A percentile compares a stretch with the other conserved stretches of the same genome.
Evolutionary conservation across 805 yeast genomes (phyloP).

Genomic region (Candida fluviatilis): DNA sequence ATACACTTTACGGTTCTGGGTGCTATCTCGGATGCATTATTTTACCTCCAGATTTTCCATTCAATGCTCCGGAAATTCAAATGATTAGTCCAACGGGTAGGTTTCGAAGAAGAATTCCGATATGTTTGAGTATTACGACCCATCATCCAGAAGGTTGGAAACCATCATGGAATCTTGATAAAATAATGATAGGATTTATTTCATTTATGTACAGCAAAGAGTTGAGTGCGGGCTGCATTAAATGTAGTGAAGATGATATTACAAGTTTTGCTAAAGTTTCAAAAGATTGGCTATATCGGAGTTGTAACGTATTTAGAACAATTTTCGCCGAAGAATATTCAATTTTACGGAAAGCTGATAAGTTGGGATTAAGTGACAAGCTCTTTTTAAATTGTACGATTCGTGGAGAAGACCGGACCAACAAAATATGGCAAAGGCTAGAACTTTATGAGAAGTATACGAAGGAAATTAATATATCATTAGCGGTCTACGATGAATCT

Average conservation of each 20-base stretch:
- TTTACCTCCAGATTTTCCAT: constrained; percentile 13
- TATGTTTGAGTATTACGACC: constrained; percentile 12
- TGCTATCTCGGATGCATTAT: constrained; percentile 13
- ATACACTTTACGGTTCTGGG: constrained; percentile 12
- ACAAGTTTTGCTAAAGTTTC: constrained; percentile 7
- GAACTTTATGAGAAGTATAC: background rate
- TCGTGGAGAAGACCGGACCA: background rate
- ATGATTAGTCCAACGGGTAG: constrained; percentile 15
- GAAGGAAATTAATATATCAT: background rate
- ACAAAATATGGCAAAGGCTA: background rate
- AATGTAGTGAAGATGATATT: background rate
- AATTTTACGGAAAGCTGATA: constrained; percentile 5
- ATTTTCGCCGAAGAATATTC: constrained; percentile 12
- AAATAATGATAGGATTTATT: constrained; percentile 11
- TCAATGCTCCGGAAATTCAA: constrained; percentile 15
- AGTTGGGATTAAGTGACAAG: background rate
- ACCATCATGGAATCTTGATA: constrained; percentile 15
- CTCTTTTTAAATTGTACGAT: constrained; percentile 8
- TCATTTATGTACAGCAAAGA: constrained; percentile 14
- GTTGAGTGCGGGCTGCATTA: constrained; percentile 10
- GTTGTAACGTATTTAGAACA: constrained; percentile 10
- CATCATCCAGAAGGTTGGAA: constrained; percentile 14
- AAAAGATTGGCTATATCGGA: constrained; percentile 11
- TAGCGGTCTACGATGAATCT: background rate
- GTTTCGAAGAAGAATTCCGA: constrained; percentile 8